These are phyloP conservation scores for Camellia oleifera DNA, from an alignment of 179 eudicot genomes.

Conservation along the genomic window DNA sequence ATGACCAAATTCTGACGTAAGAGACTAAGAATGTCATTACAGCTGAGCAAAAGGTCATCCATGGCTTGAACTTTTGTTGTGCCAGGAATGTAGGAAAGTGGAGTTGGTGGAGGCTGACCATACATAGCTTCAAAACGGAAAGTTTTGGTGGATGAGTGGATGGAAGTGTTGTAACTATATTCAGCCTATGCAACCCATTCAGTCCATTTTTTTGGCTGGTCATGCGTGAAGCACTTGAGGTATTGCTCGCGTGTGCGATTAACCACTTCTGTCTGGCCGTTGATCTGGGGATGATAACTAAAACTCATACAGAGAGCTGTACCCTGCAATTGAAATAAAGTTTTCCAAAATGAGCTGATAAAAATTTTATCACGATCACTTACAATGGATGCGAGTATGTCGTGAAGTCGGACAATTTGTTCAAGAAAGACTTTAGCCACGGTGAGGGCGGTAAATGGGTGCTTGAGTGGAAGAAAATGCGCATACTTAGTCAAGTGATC, in stretches of 20 bases:
- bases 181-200: background rate
- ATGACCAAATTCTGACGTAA: background rate
- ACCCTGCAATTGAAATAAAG: background rate
- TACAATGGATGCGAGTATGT: background rate
- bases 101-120: background rate
- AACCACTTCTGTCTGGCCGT: slow-evolving; percentile 14
- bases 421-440: background rate
- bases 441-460: background rate
- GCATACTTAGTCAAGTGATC: slow-evolving; percentile 13
- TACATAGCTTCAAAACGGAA: slow-evolving; percentile 11
- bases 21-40: background rate
- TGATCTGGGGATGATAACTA: slow-evolving; percentile 15
- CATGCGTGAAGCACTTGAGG: background rate
- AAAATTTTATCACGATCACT: slow-evolving; percentile 16
- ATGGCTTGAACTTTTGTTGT: background rate
- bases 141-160: background rate
- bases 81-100: background rate
- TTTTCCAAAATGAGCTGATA: background rate
- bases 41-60: background rate
- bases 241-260: slow-evolving; percentile 5
- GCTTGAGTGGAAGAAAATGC: background rate
- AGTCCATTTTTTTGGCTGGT: background rate
- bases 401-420: slow-evolving; percentile 10
- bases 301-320: background rate
- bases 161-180: slow-evolving; percentile 14